Conservation (phyloP, 2,329 filamentous ascomycete species). For the Aspergillus hiratsukae region DNA sequence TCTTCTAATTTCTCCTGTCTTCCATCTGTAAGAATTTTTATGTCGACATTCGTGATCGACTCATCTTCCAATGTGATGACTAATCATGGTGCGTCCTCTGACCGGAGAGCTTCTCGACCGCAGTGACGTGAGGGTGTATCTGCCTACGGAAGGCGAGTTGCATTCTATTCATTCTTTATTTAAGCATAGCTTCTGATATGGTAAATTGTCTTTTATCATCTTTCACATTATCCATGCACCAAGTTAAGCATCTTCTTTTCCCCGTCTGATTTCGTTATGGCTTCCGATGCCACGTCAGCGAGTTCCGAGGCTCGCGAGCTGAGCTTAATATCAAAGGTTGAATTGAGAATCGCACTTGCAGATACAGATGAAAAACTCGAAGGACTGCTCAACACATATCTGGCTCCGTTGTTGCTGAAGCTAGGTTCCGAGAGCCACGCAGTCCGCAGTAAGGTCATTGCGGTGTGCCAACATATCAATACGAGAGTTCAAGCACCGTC, state of each 20-base stretch:
- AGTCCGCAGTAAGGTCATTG: constrained; percentile 75
- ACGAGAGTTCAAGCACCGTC: constrained; percentile 57
- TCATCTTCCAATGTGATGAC: constrained; percentile 10
- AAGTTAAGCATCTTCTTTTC: background rate
- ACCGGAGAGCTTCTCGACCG: constrained; percentile 9
- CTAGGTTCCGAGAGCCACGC: constrained; percentile 72
- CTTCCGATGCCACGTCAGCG: constrained; percentile 26
- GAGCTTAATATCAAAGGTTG: constrained; percentile 76
- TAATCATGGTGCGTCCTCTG: constrained; percentile 8
- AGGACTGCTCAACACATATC: constrained; percentile 69
- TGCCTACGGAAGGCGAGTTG: constrained; percentile 9
- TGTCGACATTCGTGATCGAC: background rate
- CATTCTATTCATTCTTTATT: background rate
- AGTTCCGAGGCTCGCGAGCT: constrained; percentile 62
- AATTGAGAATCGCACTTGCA: constrained; percentile 76
- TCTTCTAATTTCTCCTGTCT: background rate
- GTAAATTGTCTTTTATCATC: background rate
- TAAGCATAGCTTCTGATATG: background rate
- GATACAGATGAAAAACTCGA: constrained; percentile 81
- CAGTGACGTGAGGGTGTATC: constrained; percentile 14
- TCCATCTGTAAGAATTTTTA: background rate
- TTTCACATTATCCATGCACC: background rate
- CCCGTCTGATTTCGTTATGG: constrained; percentile 21
- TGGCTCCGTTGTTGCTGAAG: constrained; percentile 80
- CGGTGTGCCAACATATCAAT: constrained; percentile 68